Percentiles rank a stretch among this genome's conserved stretches.
These are phyloP conservation scores for Nicotiana attenuata DNA, from an alignment of 257 asterid genomes.

Conservation along the genomic window DNA sequence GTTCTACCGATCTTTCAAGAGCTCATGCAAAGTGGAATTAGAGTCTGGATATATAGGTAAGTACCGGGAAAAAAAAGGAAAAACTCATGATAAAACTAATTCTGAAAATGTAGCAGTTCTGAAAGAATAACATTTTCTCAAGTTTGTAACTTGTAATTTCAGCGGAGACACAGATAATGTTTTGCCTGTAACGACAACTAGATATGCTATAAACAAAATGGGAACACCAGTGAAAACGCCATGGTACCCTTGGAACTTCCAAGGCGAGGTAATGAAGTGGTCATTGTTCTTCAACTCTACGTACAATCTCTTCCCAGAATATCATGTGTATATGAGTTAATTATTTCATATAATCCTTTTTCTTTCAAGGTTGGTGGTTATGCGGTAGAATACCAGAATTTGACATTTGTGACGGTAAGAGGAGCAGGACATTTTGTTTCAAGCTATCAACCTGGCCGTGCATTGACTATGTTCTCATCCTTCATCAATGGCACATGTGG, in stretches of 20 bases:
- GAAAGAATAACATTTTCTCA: neutral
- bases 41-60: slow-evolving; percentile 52
- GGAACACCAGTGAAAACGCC: slow-evolving; percentile 34
- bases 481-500: slow-evolving; percentile 32
- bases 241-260: slow-evolving; percentile 58
- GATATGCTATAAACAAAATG: slow-evolving; percentile 44
- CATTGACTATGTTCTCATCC: slow-evolving; percentile 36
- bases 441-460: slow-evolving; percentile 47
- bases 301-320: neutral
- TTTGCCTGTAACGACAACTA: slow-evolving; percentile 55
- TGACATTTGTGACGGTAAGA: slow-evolving; percentile 48
- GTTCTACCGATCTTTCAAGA: slow-evolving; percentile 47
- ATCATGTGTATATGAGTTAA: neutral
- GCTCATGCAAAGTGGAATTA: slow-evolving; percentile 44
- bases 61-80: neutral
- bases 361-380: slow-evolving; percentile 18
- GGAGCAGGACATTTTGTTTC: slow-evolving; percentile 60
- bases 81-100: neutral
- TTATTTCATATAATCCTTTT: neutral
- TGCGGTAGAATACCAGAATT: slow-evolving; percentile 44
- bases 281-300: neutral
- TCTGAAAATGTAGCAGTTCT: neutral
- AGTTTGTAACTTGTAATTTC: neutral
- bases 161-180: slow-evolving; percentile 59
- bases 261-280: slow-evolving; percentile 36